Conservation (phyloP, 176 grass and related monocot genomes). For the Triticum turgidum region DNA sequence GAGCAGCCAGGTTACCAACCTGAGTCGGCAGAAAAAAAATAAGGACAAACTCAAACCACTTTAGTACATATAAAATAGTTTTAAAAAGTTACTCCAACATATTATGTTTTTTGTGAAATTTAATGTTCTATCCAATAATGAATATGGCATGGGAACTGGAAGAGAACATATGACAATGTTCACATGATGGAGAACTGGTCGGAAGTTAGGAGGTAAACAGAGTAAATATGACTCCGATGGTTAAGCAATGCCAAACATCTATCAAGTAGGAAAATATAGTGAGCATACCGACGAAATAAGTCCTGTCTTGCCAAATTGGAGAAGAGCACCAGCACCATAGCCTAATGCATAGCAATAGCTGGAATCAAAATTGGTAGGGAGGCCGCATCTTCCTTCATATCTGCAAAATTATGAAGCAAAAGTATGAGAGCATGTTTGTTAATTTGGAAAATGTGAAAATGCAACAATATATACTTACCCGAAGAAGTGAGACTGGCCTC, state of each 20-base stretch:
- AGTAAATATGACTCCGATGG: background rate
- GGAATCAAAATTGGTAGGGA: conserved; percentile 96
- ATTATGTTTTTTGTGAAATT: background rate
- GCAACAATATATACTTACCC: conserved; percentile 47
- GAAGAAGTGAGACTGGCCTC: conserved; percentile 98
- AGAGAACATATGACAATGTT: background rate
- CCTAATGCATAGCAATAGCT: conserved; percentile 92
- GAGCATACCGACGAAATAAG: conserved; percentile 85
- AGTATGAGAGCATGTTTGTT: background rate
- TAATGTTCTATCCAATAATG: background rate
- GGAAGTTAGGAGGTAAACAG: background rate
- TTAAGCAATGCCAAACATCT: background rate
- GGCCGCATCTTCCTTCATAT: conserved; percentile 96
- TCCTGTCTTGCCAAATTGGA: conserved; percentile 80
- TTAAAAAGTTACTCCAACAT: background rate
- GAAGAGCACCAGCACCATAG: conserved; percentile 81
- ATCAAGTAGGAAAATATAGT: conserved; percentile 13
- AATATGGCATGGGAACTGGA: background rate
- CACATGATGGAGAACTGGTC: background rate
- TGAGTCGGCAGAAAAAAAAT: conserved; percentile 12
- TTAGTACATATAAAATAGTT: too few species aligned
- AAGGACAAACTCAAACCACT: background rate
- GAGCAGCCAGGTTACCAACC: conserved; percentile 86
- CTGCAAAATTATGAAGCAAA: conserved; percentile 41
- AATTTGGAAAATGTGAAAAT: conserved; percentile 9